These are phyloP conservation scores for Ophiostoma quercus DNA, from an alignment of 2,329 filamentous ascomycete species.

Conservation along the genomic window DNA sequence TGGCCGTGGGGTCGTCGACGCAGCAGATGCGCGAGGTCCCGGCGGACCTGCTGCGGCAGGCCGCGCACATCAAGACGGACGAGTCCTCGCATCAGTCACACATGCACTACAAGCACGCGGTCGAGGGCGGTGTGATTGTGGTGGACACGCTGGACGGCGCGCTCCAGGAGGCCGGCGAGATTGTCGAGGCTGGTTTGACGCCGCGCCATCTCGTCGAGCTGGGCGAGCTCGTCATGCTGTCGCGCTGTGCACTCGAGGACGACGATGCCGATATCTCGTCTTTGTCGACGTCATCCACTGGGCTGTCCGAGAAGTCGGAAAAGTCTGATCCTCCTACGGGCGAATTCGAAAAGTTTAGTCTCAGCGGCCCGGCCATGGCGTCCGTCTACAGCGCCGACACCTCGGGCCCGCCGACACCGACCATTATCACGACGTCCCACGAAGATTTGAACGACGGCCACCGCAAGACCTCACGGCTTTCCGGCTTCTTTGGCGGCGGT, in stretches of 20 bases:
- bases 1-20: conserved; percentile 65
- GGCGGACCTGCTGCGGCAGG: conserved; percentile 65
- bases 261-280: background rate
- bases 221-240: conserved; percentile 69
- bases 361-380: conserved; percentile 23
- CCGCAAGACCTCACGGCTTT: conserved; percentile 2
- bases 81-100: conserved; percentile 35
- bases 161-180: conserved; percentile 77
- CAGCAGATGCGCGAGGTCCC: conserved; percentile 78
- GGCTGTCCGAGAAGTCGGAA: background rate
- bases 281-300: background rate
- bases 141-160: conserved; percentile 76
- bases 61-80: conserved; percentile 35
- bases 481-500: background rate
- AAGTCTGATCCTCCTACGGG: background rate
- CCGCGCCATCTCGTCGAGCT: conserved; percentile 79
- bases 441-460: background rate
- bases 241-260: conserved; percentile 40
- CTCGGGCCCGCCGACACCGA: background rate
- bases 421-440: conserved; percentile 13
- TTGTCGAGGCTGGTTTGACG: conserved; percentile 69
- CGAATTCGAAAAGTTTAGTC: conserved; percentile 24
- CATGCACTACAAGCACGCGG: conserved; percentile 59
- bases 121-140: conserved; percentile 60
- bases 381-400: conserved; percentile 17